Percentiles rank a stretch among this genome's conserved stretches.
phyloP scores from a whole-genome alignment of 352 stramenopile genomes.

The Pythium myriotylum region DNA sequence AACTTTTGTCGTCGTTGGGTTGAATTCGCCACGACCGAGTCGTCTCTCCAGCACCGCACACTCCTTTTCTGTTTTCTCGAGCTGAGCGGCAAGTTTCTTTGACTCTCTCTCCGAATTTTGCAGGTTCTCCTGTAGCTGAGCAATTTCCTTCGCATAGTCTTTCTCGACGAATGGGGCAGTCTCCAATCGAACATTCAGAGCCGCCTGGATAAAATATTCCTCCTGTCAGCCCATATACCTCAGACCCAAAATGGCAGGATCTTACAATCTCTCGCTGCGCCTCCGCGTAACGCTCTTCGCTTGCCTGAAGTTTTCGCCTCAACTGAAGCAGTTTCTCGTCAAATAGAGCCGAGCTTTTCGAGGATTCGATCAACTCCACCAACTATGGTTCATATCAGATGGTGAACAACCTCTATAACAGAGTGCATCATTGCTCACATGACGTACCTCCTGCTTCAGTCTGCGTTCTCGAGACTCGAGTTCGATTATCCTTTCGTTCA shows the following conservation, averaged over 20 bases:
- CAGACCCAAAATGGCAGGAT: background rate
- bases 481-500: conserved; percentile 66
- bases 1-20: conserved; percentile 85
- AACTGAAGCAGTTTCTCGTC: conserved; percentile 66
- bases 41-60: conserved; percentile 71
- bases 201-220: too few species aligned
- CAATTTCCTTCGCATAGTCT: conserved; percentile 54
- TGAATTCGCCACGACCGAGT: conserved; percentile 76
- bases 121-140: conserved; percentile 50
- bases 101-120: conserved; percentile 47
- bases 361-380: conserved; percentile 68
- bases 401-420: too few species aligned
- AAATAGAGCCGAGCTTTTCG: conserved; percentile 55
- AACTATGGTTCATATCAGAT: conserved; percentile 47
- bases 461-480: conserved; percentile 63
- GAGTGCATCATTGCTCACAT: too few species aligned
- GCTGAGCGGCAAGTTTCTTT: conserved; percentile 49
- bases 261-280: conserved; percentile 56
- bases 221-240: background rate
- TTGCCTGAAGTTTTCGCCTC: conserved; percentile 53
- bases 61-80: conserved; percentile 70
- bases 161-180: conserved; percentile 18
- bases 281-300: conserved; percentile 51
- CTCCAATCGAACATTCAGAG: background rate
- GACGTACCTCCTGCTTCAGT: conserved; percentile 72